A percentile compares a stretch with the other conserved stretches of the same genome.
These are phyloP conservation scores for Vitis rupestris DNA, from an alignment of 164 flowering plant genomes.

Conservation along the genomic window DNA sequence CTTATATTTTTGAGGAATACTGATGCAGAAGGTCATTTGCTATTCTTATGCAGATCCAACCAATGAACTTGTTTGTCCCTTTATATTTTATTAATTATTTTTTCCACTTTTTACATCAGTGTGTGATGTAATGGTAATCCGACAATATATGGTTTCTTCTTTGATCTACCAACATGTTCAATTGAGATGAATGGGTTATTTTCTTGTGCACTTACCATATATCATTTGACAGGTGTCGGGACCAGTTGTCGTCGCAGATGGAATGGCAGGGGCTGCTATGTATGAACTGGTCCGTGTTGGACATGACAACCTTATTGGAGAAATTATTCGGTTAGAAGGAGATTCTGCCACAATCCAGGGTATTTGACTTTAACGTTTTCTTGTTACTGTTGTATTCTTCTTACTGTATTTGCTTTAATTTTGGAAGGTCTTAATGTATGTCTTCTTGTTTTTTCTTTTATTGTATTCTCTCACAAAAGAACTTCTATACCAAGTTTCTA, in stretches of 20 bases:
- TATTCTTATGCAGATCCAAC: too few species aligned
- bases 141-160: neutral
- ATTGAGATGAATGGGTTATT: neutral
- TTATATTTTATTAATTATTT: too few species aligned
- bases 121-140: neutral
- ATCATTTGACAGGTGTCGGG: conserved; percentile 78
- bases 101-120: too few species aligned
- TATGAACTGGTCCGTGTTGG: conserved; percentile 99
- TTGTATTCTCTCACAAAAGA: neutral
- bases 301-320: conserved; percentile 94
- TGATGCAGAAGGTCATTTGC: too few species aligned
- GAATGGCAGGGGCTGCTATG: conserved; percentile 99
- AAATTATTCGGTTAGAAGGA: conserved; percentile 98
- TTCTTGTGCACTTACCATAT: neutral
- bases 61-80: too few species aligned
- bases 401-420: neutral
- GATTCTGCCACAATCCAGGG: conserved; percentile 99
- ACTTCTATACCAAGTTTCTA: neutral
- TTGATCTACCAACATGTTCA: neutral
- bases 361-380: conserved; percentile 13
- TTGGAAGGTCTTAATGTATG: neutral
- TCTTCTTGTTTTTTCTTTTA: neutral
- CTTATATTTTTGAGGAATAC: too few species aligned
- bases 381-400: neutral
- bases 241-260: conserved; percentile 99